These are phyloP conservation scores for Anisodus tanguticus DNA, from an alignment of 257 asterid species.

Conservation along the genomic window DNA sequence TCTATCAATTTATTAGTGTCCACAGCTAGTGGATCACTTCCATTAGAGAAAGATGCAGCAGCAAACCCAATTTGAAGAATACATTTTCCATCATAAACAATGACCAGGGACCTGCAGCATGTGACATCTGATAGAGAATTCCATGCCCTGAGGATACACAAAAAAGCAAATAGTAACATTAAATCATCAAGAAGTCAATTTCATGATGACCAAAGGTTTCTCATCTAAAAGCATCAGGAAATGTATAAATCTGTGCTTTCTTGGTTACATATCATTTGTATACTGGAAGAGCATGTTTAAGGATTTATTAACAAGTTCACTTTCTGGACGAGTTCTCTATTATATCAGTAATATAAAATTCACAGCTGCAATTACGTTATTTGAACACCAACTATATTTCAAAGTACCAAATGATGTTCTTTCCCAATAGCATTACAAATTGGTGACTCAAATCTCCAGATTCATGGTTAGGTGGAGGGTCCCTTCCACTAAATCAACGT, in stretches of 20 bases:
- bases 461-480: background rate
- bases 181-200: conserved; percentile 7
- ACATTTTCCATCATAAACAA: conserved; percentile 72
- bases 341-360: background rate
- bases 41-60: conserved; percentile 34
- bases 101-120: conserved; percentile 82
- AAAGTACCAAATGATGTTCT: background rate
- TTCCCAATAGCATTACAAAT: background rate
- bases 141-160: conserved; percentile 75
- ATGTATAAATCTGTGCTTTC: background rate
- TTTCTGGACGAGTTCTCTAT: background rate
- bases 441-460: background rate
- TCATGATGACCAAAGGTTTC: background rate
- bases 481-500: background rate
- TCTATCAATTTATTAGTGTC: conserved; percentile 60
- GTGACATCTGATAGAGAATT: conserved; percentile 79
- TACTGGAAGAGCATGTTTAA: background rate
- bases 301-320: background rate
- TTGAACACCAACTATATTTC: background rate
- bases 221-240: background rate
- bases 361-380: background rate
- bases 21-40: conserved; percentile 53
- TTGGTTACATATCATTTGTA: conserved; percentile 16
- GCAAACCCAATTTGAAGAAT: conserved; percentile 83
- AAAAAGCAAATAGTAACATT: conserved; percentile 23